Evolutionary conservation across 2,329 filamentous ascomycete species (phyloP).

Genomic region (Colletotrichum lindemuthianum): DNA sequence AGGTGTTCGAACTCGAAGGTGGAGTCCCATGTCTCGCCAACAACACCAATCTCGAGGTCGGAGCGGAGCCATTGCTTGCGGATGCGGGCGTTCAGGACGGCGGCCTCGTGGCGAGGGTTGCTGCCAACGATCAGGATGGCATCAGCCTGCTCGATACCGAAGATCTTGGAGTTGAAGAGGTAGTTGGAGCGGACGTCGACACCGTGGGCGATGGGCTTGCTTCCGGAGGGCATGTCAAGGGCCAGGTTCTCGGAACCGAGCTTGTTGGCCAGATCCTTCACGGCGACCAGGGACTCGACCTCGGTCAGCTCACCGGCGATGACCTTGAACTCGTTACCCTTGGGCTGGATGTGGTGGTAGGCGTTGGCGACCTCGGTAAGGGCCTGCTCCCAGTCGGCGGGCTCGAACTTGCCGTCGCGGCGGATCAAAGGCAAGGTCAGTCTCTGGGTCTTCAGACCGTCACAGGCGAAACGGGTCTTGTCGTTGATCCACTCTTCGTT

Average conservation of each 20-base stretch:
- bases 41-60: conserved; percentile 89
- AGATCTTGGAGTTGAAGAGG: conserved; percentile 95
- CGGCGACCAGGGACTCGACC: conserved; percentile 91
- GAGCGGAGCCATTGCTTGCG: conserved; percentile 98
- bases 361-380: conserved; percentile 86
- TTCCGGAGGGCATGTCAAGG: conserved; percentile 87
- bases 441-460: conserved; percentile 95
- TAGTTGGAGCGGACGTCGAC: conserved; percentile 95
- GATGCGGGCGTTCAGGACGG: conserved; percentile 94
- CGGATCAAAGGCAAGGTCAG: conserved; percentile 92
- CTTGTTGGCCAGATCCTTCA: conserved; percentile 97
- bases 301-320: conserved; percentile 92
- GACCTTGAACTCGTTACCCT: conserved; percentile 95
- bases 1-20: conserved; percentile 97
- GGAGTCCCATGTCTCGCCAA: conserved; percentile 91
- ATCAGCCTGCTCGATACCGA: conserved; percentile 93
- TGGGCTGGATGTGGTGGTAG: conserved; percentile 80
- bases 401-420: conserved; percentile 89
- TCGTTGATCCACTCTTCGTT: conserved; percentile 99
- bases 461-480: conserved; percentile 95
- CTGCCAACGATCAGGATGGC: conserved; percentile 91
- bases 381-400: conserved; percentile 95
- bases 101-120: conserved; percentile 94
- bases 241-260: conserved; percentile 96
- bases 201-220: conserved; percentile 87